Percentiles rank a stretch among this genome's conserved stretches.
Conservation (phyloP, 2,329 filamentous ascomycete genomes). For the Fusarium sp. region DNA sequence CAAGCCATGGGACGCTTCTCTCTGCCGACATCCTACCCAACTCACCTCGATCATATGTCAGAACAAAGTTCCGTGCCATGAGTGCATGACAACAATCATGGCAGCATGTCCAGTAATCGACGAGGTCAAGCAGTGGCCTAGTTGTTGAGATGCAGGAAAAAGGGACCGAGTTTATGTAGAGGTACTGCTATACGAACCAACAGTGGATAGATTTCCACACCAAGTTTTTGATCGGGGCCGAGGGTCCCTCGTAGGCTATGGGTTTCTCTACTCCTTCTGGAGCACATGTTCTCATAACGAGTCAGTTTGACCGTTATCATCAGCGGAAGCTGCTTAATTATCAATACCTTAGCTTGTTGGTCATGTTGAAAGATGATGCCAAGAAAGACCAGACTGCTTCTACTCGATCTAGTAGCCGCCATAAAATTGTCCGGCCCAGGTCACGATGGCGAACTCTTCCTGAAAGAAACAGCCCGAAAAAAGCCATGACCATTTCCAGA, state of each 20-base stretch:
- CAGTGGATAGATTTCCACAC: slow-evolving; percentile 22
- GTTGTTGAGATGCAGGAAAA: slow-evolving; percentile 38
- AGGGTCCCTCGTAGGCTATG: slow-evolving; percentile 5
- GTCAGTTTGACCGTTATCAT: slow-evolving; percentile 13
- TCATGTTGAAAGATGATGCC: slow-evolving; percentile 10
- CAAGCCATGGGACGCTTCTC: slow-evolving; percentile 41
- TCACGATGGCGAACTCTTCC: slow-evolving; percentile 2
- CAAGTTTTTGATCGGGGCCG: slow-evolving; percentile 5
- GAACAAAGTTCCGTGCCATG: slow-evolving; percentile 17
- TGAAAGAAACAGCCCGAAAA: slow-evolving; percentile 33
- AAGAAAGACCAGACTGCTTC: slow-evolving; percentile 15
- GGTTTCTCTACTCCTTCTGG: not conserved
- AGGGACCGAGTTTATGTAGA: slow-evolving; percentile 32
- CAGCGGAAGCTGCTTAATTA: slow-evolving; percentile 2
- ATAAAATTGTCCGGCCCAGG: slow-evolving; percentile 23
- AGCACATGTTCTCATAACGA: slow-evolving; percentile 1
- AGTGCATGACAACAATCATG: slow-evolving; percentile 26
- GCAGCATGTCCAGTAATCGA: slow-evolving; percentile 13
- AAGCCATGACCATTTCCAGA: slow-evolving; percentile 36
- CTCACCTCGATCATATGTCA: slow-evolving; percentile 24
- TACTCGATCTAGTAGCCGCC: slow-evolving; percentile 13
- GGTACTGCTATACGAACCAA: slow-evolving; percentile 20
- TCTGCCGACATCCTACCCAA: slow-evolving; percentile 38
- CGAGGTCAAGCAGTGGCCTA: slow-evolving; percentile 19
- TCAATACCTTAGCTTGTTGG: slow-evolving; percentile 3